Evolutionary conservation across 78 protist species (phyloP).

Genomic region (Dictyostelium purpureum): DNA sequence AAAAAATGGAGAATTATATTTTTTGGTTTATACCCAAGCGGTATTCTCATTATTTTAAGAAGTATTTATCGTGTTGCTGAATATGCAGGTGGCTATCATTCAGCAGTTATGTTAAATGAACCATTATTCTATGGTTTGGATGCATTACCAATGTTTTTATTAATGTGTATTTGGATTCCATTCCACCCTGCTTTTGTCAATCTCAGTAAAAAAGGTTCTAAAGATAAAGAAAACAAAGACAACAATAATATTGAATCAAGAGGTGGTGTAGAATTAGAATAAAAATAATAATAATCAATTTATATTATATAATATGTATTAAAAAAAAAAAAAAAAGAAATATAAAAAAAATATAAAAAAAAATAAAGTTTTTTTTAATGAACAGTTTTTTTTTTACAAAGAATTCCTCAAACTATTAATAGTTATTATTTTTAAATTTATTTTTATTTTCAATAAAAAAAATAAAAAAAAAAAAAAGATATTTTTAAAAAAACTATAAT

Average conservation of each 20-base stretch:
- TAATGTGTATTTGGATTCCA: constrained; percentile 40
- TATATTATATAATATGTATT: no score
- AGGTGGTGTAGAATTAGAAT: constrained; percentile 14
- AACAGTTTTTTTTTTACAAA: no score
- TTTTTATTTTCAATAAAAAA: no score
- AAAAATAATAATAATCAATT: no score
- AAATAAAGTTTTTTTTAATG: no score
- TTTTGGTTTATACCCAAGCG: not conserved
- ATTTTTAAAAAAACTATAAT: no score
- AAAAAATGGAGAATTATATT: constrained; percentile 33
- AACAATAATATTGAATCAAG: not conserved
- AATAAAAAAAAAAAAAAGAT: no score
- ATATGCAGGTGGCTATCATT: constrained; percentile 51
- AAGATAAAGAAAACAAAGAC: not conserved
- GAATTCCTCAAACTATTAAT: no score
- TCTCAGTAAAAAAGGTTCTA: not conserved
- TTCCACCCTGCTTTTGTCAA: constrained; percentile 8
- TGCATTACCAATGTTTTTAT: constrained; percentile 17
- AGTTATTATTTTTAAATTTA: no score
- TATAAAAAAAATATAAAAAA: no score
- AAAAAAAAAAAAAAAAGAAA: no score
- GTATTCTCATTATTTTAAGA: constrained; percentile 21
- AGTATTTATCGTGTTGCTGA: constrained; percentile 56
- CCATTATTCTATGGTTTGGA: constrained; percentile 32
- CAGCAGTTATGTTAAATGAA: constrained; percentile 5